Base-by-base conservation (phyloP, 768 basidiomycete species). In the Fibroporia radiculosa region DNA sequence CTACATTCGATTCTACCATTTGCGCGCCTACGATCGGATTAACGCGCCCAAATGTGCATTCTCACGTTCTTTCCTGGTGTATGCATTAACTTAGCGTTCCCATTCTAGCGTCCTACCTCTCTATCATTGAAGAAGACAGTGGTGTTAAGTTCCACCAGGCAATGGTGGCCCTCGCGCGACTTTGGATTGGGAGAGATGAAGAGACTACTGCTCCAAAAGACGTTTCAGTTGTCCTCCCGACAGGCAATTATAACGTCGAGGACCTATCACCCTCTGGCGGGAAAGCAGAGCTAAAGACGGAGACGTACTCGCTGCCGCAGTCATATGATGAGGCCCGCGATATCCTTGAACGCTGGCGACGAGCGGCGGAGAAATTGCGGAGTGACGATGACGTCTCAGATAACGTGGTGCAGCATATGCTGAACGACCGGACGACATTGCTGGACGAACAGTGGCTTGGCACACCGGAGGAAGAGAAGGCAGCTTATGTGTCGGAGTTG, bases 1-100 rank as follows among this genome's bases (percentile, higher is more conserved):
- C 46, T 93, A 84, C 59, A 86, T 96, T 54, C 76, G 82, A 10
- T 91, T 96, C 73, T 97, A 88, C 67, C 92, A 98, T 65, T 72
- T 99, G 20, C 77, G 96, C 24, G 70, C 83, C 1, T 99, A 93
- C 59, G 93, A 97, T 58, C 73, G 93, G 20, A 88, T 93, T 57
- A 93, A 92, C 56, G 82, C 83, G 0, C 84, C 88, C 1, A 61
- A 67, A 50, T 65, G 82, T 81, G 48, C 56, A 75, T 60, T 18
- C n/a, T 20, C n/a, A 6, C 36, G 3, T 24, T 12, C 18, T 13
- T 37, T 12, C 29, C 29, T 26, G 31, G 18, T 20, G n/a, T 19
- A 16, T 16, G 28, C 14, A 7, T 25, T n/a, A 0, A 11, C 10
- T 19, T 26, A 20, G 35, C 6, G 27, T 26, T 6, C 16, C 20